These are phyloP conservation scores for Candida railenensis DNA, from an alignment of 805 yeast genomes.

Conservation along the genomic window DNA sequence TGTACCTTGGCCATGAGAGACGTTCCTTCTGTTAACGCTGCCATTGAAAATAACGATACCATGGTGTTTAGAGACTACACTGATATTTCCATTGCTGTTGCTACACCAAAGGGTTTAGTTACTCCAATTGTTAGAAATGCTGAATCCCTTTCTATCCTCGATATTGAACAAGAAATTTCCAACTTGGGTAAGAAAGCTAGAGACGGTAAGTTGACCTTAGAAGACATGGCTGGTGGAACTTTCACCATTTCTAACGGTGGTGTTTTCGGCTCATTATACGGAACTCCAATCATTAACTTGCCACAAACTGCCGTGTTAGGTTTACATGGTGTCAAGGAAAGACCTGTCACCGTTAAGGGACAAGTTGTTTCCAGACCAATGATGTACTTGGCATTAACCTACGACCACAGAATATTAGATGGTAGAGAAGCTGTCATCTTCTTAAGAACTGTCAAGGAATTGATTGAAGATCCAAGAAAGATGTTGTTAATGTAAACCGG, in stretches of 20 bases:
- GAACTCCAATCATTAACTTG: slow-evolving; percentile 97
- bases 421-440: slow-evolving; percentile 99
- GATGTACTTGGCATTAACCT: slow-evolving; percentile 99
- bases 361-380: slow-evolving; percentile 96
- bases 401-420: slow-evolving; percentile 96
- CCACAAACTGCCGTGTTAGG: slow-evolving; percentile 99
- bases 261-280: slow-evolving; percentile 95
- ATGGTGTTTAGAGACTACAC: slow-evolving; percentile 95
- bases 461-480: slow-evolving; percentile 98
- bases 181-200: slow-evolving; percentile 89
- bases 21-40: slow-evolving; percentile 91
- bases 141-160: slow-evolving; percentile 84
- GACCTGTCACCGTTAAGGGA: slow-evolving; percentile 95
- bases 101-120: slow-evolving; percentile 98
- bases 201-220: slow-evolving; percentile 92
- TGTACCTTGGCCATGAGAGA: slow-evolving; percentile 90
- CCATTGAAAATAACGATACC: slow-evolving; percentile 88
- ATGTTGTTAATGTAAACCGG: slow-evolving; percentile 60
- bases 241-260: slow-evolving; percentile 99
- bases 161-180: slow-evolving; percentile 83
- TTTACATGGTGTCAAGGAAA: slow-evolving; percentile 94
- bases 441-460: slow-evolving; percentile 93
- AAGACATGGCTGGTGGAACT: slow-evolving; percentile 99
- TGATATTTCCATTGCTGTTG: slow-evolving; percentile 95
- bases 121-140: slow-evolving; percentile 98